Evolutionary conservation across 805 yeast genomes (phyloP).

Genomic region (Teunomyces funiuensis): DNA sequence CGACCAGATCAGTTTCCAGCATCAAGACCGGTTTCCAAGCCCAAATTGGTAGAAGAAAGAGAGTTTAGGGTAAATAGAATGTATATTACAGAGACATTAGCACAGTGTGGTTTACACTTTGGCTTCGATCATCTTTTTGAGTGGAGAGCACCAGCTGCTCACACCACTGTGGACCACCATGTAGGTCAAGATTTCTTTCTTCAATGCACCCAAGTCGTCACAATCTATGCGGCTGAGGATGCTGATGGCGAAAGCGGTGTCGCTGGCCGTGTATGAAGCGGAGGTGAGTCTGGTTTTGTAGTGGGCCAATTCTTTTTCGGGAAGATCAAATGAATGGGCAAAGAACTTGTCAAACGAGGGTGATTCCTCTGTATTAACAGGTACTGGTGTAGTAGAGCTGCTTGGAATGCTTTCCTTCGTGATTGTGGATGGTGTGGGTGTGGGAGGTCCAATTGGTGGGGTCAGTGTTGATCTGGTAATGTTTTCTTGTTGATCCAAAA

Average conservation of each 20-base stretch:
- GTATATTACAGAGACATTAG: constrained; percentile 12
- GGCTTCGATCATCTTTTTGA: constrained; percentile 46
- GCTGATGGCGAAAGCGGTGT: constrained; percentile 14
- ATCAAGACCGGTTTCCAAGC: constrained; percentile 99
- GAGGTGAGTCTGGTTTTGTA: constrained; percentile 40
- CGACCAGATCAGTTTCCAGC: constrained; percentile 93
- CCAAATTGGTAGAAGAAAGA: constrained; percentile 88
- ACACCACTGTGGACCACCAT: constrained; percentile 59
- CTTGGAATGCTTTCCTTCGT: not conserved
- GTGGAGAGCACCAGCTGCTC: constrained; percentile 66
- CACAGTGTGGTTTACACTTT: constrained; percentile 9
- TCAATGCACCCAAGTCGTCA: constrained; percentile 16
- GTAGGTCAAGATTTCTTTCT: constrained; percentile 45
- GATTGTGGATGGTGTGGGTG: not conserved
- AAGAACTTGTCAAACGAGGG: constrained; percentile 1
- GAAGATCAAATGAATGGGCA: constrained; percentile 19
- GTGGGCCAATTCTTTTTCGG: constrained; percentile 43
- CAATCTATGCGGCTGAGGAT: constrained; percentile 9
- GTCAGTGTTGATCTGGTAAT: not conserved
- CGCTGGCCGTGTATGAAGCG: not conserved
- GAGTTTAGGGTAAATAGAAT: constrained; percentile 25
- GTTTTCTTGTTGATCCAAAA: too few species aligned
- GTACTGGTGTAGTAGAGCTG: not conserved
- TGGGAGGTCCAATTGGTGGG: not conserved
- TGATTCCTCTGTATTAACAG: constrained; percentile 7